These are phyloP conservation scores for Xylaria sp. DNA, from an alignment of 2,329 filamentous ascomycete genomes.

Conservation along the genomic window DNA sequence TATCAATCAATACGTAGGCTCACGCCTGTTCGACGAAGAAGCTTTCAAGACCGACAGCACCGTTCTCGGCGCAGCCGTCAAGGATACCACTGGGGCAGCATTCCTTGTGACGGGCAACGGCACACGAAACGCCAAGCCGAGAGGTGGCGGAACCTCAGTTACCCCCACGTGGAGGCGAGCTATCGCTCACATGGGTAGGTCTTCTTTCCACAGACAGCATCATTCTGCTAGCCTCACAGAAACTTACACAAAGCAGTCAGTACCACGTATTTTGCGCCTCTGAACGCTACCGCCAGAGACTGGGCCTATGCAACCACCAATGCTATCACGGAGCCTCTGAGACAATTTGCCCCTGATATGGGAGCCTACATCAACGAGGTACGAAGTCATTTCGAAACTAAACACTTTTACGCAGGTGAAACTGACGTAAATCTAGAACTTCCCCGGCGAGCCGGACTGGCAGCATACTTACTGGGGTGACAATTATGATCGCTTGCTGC, in stretches of 20 bases:
- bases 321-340: slow-evolving; percentile 32
- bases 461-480: slow-evolving; percentile 40
- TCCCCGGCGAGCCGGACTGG: slow-evolving; percentile 35
- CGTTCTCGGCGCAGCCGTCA: slow-evolving; percentile 35
- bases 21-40: slow-evolving; percentile 39
- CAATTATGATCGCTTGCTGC: slow-evolving; percentile 41
- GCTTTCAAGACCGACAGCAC: slow-evolving; percentile 34
- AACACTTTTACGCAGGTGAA: not conserved
- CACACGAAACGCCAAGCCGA: slow-evolving; percentile 38
- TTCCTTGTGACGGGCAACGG: slow-evolving; percentile 43
- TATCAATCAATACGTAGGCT: slow-evolving; percentile 35
- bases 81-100: slow-evolving; percentile 32
- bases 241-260: too few relatives aligned
- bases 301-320: slow-evolving; percentile 29
- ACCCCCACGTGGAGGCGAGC: slow-evolving; percentile 48
- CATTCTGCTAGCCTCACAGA: too few relatives aligned
- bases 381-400: slow-evolving; percentile 5
- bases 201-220: not conserved
- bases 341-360: slow-evolving; percentile 36
- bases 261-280: slow-evolving; percentile 26
- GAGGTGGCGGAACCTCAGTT: slow-evolving; percentile 43
- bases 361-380: slow-evolving; percentile 46
- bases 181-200: slow-evolving; percentile 38
- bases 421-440: slow-evolving; percentile 28
- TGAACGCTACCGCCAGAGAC: slow-evolving; percentile 31